Evolutionary conservation across 257 asterid species (phyloP).

Genomic region (Primulina eburnea): DNA sequence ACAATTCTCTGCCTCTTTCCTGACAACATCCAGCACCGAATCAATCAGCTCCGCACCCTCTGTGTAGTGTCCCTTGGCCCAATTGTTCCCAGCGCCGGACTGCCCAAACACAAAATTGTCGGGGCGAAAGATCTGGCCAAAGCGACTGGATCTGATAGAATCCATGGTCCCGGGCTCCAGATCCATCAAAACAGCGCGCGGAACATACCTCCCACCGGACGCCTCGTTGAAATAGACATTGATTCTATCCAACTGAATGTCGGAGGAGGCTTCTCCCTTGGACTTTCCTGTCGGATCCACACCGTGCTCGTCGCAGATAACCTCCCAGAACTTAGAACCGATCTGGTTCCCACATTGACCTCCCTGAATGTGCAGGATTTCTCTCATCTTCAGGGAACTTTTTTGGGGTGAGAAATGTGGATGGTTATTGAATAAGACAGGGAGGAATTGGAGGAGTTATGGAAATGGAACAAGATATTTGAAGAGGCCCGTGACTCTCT

Average conservation of each 20-base stretch:
- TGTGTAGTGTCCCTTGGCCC: slow-evolving; percentile 72
- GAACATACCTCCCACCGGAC: slow-evolving; percentile 65
- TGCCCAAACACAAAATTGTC: slow-evolving; percentile 66
- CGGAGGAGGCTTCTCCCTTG: slow-evolving; percentile 46
- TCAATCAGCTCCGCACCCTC: slow-evolving; percentile 71
- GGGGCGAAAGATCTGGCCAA: slow-evolving; percentile 60
- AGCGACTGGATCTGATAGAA: slow-evolving; percentile 54
- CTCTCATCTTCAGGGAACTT: slow-evolving; percentile 41
- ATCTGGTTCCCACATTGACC: slow-evolving; percentile 75
- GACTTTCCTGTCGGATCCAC: slow-evolving; percentile 52
- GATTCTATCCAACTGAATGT: slow-evolving; percentile 49
- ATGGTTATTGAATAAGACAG: slow-evolving; percentile 15
- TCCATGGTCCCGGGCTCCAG: slow-evolving; percentile 75
- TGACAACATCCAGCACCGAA: slow-evolving; percentile 65
- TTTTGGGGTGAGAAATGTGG: slow-evolving; percentile 18
- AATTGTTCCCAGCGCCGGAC: slow-evolving; percentile 63
- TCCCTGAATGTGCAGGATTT: slow-evolving; percentile 61
- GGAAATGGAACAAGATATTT: slow-evolving; percentile 10
- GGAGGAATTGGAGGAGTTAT: slow-evolving; percentile 3
- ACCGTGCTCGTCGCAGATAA: slow-evolving; percentile 70
- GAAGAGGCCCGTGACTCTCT: slow-evolving; percentile 1
- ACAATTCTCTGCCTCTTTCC: slow-evolving; percentile 67
- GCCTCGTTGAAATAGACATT: slow-evolving; percentile 80
- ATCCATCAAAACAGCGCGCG: slow-evolving; percentile 66
- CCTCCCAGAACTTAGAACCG: slow-evolving; percentile 81